Percentiles rank a stretch among this genome's conserved stretches.
phyloP scores from a whole-genome alignment of 371 early-diverging fungal species.

The Mucor piriformis region DNA sequence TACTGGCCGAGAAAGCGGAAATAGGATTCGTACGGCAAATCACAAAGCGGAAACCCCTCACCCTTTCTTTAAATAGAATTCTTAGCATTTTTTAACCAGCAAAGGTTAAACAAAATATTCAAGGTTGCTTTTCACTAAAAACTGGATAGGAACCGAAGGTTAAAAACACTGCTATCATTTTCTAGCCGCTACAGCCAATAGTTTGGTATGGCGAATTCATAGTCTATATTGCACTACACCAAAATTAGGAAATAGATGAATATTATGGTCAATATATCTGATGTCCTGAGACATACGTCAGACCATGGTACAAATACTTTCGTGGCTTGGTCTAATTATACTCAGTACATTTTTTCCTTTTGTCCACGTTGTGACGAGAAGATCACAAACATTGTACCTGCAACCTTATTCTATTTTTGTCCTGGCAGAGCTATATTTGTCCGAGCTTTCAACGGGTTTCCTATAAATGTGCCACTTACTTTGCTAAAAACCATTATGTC shows the following conservation, averaged over 20 bases:
- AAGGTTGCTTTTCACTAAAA: not conserved
- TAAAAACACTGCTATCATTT: slow-evolving; percentile 23
- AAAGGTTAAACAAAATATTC: not conserved
- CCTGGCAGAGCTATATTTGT: not conserved
- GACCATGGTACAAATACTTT: no score
- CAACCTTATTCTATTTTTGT: not conserved
- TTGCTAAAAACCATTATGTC: no score
- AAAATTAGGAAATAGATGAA: not conserved
- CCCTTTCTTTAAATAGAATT: not conserved
- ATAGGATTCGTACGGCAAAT: not conserved
- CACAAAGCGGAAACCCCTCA: not conserved
- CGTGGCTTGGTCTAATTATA: no score
- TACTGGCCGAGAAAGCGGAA: slow-evolving; percentile 6
- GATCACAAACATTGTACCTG: not conserved
- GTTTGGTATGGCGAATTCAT: slow-evolving; percentile 8
- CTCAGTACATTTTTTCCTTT: no score
- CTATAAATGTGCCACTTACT: no score
- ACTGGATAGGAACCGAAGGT: not conserved
- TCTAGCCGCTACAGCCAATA: slow-evolving; percentile 3
- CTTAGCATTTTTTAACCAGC: not conserved
- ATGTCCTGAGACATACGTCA: no score
- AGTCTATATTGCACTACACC: not conserved
- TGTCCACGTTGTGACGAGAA: not conserved
- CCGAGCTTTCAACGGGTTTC: not conserved
- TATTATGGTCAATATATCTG: no score